Evolutionary conservation across 805 yeast species (phyloP).

Genomic region (Metschnikowia colocasiae): DNA sequence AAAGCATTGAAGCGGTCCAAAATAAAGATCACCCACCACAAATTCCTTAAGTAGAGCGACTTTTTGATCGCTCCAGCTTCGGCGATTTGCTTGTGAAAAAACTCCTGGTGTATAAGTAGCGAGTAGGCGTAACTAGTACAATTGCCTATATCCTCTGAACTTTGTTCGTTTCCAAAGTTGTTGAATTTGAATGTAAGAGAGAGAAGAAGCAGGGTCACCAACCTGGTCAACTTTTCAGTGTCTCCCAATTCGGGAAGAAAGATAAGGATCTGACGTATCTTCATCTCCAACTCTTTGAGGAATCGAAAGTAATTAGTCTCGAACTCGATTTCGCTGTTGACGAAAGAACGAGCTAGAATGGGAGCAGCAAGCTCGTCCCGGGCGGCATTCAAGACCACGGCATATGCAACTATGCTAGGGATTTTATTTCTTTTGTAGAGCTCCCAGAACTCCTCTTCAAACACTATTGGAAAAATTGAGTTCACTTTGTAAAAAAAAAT

Average conservation of each 20-base stretch:
- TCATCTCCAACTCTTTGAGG: constrained; percentile 17
- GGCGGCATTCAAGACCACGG: constrained; percentile 41
- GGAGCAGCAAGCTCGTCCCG: constrained; percentile 30
- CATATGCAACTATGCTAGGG: constrained; percentile 40
- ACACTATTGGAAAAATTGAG: constrained; percentile 39
- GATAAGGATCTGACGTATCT: constrained; percentile 20
- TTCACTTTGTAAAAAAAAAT: constrained; percentile 40
- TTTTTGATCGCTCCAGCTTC: constrained; percentile 14
- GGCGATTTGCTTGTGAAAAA: constrained; percentile 13
- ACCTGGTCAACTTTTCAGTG: constrained; percentile 19
- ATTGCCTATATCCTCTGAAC: constrained; percentile 21
- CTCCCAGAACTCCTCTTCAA: constrained; percentile 37
- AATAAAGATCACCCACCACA: constrained; percentile 23
- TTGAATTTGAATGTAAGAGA: constrained; percentile 19
- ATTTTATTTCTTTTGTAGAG: constrained; percentile 30
- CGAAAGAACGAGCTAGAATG: constrained; percentile 16
- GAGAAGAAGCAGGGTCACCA: constrained; percentile 20
- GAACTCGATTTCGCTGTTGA: constrained; percentile 3
- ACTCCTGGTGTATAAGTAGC: constrained; percentile 19
- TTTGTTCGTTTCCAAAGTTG: constrained; percentile 22
- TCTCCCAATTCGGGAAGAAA: constrained; percentile 24
- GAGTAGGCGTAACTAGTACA: constrained; percentile 20
- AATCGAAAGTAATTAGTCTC: constrained; percentile 10
- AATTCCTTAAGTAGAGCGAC: constrained; percentile 12
- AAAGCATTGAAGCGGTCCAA: constrained; percentile 21